phyloP scores from a whole-genome alignment of 208 protist species.

The Wallacemonas sp. region DNA sequence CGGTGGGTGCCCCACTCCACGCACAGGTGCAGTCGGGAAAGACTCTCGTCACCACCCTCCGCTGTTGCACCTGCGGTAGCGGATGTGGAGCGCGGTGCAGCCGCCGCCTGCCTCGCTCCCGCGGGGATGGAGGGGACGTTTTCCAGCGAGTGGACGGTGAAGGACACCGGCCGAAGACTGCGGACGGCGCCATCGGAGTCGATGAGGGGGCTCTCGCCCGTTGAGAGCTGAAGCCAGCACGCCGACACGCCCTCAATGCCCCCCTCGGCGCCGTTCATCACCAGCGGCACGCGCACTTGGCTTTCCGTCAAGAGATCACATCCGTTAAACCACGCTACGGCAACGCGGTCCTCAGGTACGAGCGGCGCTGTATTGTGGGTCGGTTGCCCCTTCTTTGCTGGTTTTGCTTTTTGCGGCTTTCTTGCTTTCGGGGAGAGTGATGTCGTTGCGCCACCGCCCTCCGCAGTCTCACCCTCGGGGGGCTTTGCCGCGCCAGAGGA shows the following conservation, averaged over 20 bases:
- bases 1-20: constrained; percentile 9
- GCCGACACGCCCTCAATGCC: background rate
- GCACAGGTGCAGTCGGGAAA: background rate
- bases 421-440: background rate
- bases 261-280: background rate
- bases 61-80: background rate
- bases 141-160: constrained; percentile 18
- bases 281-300: background rate
- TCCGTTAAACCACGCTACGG: background rate
- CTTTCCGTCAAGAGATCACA: constrained; percentile 8
- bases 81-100: background rate
- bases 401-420: constrained; percentile 9
- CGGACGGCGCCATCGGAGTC: background rate
- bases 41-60: background rate
- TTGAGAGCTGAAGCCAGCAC: constrained; percentile 15
- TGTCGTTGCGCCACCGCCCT: background rate
- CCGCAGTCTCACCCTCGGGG: background rate
- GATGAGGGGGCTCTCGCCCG: background rate
- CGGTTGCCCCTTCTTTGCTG: constrained; percentile 7
- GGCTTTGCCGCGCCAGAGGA: background rate
- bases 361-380: background rate
- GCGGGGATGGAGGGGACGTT: constrained; percentile 6
- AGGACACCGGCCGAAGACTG: constrained; percentile 8
- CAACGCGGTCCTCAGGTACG: background rate
- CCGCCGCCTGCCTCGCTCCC: no score